These are phyloP conservation scores for Pisolithus orientalis DNA, from an alignment of 768 basidiomycete genomes.

Conservation along the genomic window DNA sequence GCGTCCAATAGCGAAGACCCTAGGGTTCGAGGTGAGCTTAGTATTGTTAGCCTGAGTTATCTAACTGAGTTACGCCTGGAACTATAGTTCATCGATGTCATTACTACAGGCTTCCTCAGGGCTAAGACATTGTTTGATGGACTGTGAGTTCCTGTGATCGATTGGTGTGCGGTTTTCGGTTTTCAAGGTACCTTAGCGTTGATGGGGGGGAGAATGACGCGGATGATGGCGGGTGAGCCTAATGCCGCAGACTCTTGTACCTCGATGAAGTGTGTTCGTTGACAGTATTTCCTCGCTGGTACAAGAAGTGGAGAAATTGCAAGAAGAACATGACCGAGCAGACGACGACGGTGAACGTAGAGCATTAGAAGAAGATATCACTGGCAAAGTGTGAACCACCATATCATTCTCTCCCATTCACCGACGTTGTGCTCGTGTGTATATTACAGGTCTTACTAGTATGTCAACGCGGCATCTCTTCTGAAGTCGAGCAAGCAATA, in stretches of 20 bases:
- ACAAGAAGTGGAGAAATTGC: neutral
- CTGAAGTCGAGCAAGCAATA: neutral
- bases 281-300: neutral
- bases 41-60: too few species aligned
- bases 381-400: neutral
- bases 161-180: too few species aligned
- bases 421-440: neutral
- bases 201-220: neutral
- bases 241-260: neutral
- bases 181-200: too few species aligned
- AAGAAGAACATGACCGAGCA: neutral
- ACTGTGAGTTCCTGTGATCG: too few species aligned
- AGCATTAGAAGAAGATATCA: neutral
- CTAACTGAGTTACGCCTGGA: too few species aligned
- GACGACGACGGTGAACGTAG: neutral
- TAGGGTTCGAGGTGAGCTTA: too few species aligned
- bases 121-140: too few species aligned
- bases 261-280: neutral
- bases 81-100: too few species aligned
- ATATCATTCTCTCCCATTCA: neutral
- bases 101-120: too few species aligned
- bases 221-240: neutral
- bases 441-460: neutral
- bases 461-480: neutral
- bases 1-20: too few species aligned